These are phyloP conservation scores for Penicillium concentricum DNA, from an alignment of 2,329 filamentous ascomycete species.

Conservation along the genomic window DNA sequence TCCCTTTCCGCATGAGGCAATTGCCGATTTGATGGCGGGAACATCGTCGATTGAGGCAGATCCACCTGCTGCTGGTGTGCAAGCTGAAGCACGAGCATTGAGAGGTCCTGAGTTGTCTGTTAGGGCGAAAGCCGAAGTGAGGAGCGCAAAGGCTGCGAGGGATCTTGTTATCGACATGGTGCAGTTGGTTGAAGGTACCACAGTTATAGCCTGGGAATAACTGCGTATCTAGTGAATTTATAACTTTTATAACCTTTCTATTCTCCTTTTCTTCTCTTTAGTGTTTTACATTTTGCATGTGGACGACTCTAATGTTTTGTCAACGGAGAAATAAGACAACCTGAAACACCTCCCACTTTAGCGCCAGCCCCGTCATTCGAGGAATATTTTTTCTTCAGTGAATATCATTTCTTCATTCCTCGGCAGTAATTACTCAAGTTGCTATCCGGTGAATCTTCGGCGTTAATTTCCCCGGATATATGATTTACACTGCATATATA, in stretches of 20 bases:
- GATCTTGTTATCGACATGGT: constrained; percentile 1
- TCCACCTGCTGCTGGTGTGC: constrained; percentile 34
- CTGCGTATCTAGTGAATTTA: not conserved
- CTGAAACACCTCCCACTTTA: constrained; percentile 4
- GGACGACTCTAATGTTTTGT: not conserved
- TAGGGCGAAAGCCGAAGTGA: constrained; percentile 4
- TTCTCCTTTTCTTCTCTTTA: not conserved
- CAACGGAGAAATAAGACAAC: not conserved
- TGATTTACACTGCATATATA: not conserved
- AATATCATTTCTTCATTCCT: not conserved
- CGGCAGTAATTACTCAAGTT: not conserved
- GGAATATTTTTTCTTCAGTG: constrained; percentile 9
- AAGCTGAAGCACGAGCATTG: constrained; percentile 27
- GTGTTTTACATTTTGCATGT: not conserved
- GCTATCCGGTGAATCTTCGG: not conserved
- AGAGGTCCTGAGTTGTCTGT: constrained; percentile 2
- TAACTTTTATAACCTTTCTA: not conserved
- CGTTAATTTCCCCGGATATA: not conserved
- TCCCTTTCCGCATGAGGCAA: constrained; percentile 43
- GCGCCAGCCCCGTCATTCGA: constrained; percentile 8
- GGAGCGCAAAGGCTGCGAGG: constrained; percentile 5
- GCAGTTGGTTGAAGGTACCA: not conserved
- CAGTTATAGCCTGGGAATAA: not conserved
- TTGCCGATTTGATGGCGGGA: constrained; percentile 46
- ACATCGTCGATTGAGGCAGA: constrained; percentile 41